A percentile compares a stretch with the other conserved stretches of the same genome.
These are phyloP conservation scores for Thalassiosira pacifica DNA, from an alignment of 352 stramenopile species.

Conservation along the genomic window DNA sequence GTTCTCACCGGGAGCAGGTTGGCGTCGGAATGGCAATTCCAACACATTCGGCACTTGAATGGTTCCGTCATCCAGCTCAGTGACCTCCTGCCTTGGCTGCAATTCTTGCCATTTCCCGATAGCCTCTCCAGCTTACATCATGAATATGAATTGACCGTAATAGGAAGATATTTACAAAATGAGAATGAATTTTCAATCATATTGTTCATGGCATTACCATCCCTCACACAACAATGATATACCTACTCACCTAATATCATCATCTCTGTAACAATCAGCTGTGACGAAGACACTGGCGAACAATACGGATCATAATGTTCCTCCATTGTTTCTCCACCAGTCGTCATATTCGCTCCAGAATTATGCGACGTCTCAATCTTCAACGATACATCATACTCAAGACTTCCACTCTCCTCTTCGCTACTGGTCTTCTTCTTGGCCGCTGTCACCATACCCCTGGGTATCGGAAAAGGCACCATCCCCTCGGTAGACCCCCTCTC, in stretches of 20 bases:
- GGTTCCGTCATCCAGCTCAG: slow-evolving; percentile 3
- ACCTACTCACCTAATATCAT: slow-evolving; percentile 77
- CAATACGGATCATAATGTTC: slow-evolving; percentile 54
- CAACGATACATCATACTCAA: slow-evolving; percentile 67
- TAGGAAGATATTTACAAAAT: too few species aligned
- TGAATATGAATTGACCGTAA: too few species aligned
- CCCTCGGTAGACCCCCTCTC: slow-evolving; percentile 70
- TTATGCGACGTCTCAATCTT: slow-evolving; percentile 78
- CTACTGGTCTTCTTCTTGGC: slow-evolving; percentile 49
- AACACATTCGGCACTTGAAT: slow-evolving; percentile 59
- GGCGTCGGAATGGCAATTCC: slow-evolving; percentile 72
- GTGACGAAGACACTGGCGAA: slow-evolving; percentile 65
- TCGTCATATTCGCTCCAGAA: slow-evolving; percentile 74
- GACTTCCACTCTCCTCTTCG: slow-evolving; percentile 14
- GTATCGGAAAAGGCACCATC: slow-evolving; percentile 74
- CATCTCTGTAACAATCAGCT: slow-evolving; percentile 81
- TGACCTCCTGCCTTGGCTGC: slow-evolving; percentile 24
- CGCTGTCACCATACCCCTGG: slow-evolving; percentile 58
- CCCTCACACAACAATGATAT: background rate
- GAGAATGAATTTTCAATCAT: background rate
- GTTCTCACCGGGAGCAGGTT: slow-evolving; percentile 67
- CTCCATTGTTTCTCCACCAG: background rate
- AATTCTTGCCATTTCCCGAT: slow-evolving; percentile 76
- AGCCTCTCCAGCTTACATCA: slow-evolving; percentile 68
- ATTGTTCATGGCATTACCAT: background rate